A percentile compares a stretch with the other conserved stretches of the same genome.
phyloP scores from a whole-genome alignment of 306 rosid species.

The Cicer pinnatifidum region DNA sequence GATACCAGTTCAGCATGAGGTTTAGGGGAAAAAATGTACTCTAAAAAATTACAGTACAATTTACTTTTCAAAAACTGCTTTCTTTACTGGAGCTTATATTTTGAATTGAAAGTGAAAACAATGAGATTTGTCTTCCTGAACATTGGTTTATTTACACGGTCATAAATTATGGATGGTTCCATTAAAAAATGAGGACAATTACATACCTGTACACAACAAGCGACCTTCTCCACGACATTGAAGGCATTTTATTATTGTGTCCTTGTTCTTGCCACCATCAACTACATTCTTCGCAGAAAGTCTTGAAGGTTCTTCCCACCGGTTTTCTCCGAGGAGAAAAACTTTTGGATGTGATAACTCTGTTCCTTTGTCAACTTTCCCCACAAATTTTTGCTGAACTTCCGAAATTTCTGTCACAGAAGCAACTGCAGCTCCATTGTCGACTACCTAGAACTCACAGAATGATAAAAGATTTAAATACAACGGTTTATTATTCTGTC shows the following conservation, averaged over 20 bases:
- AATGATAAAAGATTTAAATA: conserved; percentile 23
- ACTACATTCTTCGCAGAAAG: conserved; percentile 48
- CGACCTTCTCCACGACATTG: conserved; percentile 91
- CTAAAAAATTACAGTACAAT: conserved; percentile 23
- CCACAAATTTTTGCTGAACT: conserved; percentile 56
- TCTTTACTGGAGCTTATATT: not conserved
- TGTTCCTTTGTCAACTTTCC: conserved; percentile 47
- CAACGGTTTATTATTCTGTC: conserved; percentile 8
- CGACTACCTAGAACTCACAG: conserved; percentile 56
- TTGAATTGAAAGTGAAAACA: conserved; percentile 22
- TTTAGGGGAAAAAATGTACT: not conserved
- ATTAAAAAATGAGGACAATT: conserved; percentile 9
- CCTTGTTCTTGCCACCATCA: conserved; percentile 50
- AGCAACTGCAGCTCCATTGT: conserved; percentile 69
- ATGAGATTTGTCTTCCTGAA: conserved; percentile 16
- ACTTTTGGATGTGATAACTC: conserved; percentile 62
- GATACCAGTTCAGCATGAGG: not conserved
- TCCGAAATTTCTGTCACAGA: conserved; percentile 63
- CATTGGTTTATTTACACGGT: conserved; percentile 6
- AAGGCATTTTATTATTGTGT: conserved; percentile 58
- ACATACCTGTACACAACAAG: conserved; percentile 79
- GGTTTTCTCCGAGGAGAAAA: conserved; percentile 89
- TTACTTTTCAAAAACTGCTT: not conserved
- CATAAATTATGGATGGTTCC: not conserved
- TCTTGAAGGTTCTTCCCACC: conserved; percentile 97